These are phyloP conservation scores for Mucor indicus DNA, from an alignment of 371 early-diverging fungal species.

Conservation along the genomic window DNA sequence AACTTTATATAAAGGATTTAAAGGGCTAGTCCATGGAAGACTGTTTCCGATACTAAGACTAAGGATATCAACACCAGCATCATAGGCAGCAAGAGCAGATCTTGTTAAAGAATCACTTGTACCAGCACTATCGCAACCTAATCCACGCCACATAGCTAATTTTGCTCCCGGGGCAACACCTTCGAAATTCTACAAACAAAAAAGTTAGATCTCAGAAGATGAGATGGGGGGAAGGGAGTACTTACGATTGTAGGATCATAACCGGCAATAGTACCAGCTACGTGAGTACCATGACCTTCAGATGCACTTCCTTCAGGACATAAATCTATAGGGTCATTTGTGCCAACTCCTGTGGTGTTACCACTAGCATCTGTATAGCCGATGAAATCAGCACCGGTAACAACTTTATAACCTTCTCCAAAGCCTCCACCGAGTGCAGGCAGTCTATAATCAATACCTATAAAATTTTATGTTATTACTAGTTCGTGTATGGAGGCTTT, in stretches of 20 bases:
- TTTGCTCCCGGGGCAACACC: slow-evolving; percentile 68
- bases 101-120: slow-evolving; percentile 51
- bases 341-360: no score
- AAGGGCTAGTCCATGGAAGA: slow-evolving; percentile 33
- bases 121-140: slow-evolving; percentile 50
- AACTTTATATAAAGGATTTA: slow-evolving; percentile 7
- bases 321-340: no score
- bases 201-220: no score
- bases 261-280: slow-evolving; percentile 67
- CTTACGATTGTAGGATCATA: slow-evolving; percentile 34
- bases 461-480: not conserved
- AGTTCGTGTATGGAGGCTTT: not conserved
- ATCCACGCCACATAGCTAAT: slow-evolving; percentile 55
- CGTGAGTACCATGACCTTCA: slow-evolving; percentile 68
- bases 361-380: no score
- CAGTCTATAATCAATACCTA: slow-evolving; percentile 61
- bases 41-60: slow-evolving; percentile 64
- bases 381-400: slow-evolving; percentile 62
- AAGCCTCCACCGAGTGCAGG: slow-evolving; percentile 71
- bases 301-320: no score
- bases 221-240: not conserved
- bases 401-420: slow-evolving; percentile 58
- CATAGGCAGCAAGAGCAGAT: slow-evolving; percentile 60
- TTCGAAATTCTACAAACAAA: slow-evolving; percentile 35
- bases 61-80: slow-evolving; percentile 51